Conservation (phyloP, 2,329 filamentous ascomycete genomes). For the Myotisia sp. region DNA sequence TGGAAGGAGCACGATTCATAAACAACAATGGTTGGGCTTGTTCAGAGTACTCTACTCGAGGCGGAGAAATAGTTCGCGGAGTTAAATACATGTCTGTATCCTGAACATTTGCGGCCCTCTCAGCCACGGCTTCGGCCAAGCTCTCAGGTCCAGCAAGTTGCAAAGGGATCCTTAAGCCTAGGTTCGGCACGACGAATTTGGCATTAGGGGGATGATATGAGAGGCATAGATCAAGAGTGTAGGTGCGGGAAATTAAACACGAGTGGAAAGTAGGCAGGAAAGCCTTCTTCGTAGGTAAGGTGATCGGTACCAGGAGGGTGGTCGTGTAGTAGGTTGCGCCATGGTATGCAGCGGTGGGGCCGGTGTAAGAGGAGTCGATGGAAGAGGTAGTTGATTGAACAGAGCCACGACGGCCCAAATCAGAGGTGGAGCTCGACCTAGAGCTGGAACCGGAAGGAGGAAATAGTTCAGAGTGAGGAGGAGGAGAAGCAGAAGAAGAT, state of each 20-base stretch:
- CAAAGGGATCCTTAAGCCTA: conserved; percentile 31
- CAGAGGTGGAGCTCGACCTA: conserved; percentile 16
- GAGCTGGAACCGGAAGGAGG: conserved; percentile 16
- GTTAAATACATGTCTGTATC: conserved; percentile 11
- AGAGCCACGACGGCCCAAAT: conserved; percentile 18
- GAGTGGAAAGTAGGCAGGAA: conserved; percentile 58
- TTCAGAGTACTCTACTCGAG: conserved; percentile 6
- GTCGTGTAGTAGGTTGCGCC: conserved; percentile 45
- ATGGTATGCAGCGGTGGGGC: conserved; percentile 29
- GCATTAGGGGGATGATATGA: conserved; percentile 38
- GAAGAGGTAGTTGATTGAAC: conserved; percentile 17
- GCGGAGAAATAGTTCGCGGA: conserved; percentile 8
- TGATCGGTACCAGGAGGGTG: conserved; percentile 48
- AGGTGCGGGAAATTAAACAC: conserved; percentile 51
- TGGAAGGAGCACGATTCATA: too few relatives aligned
- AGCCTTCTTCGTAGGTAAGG: conserved; percentile 42
- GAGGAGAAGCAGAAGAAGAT: conserved; percentile 29
- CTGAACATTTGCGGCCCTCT: not conserved
- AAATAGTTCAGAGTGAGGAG: conserved; percentile 13
- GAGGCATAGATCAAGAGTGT: conserved; percentile 46
- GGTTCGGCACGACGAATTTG: conserved; percentile 26
- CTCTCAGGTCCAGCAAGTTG: conserved; percentile 22
- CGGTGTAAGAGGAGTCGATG: conserved; percentile 19
- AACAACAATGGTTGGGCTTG: too few relatives aligned
- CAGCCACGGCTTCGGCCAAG: conserved; percentile 6